Evolutionary conservation across 441 rosid species (phyloP), one percentile per base, ranked within the genome.

Genomic region (Mallotus repandus): DNA sequence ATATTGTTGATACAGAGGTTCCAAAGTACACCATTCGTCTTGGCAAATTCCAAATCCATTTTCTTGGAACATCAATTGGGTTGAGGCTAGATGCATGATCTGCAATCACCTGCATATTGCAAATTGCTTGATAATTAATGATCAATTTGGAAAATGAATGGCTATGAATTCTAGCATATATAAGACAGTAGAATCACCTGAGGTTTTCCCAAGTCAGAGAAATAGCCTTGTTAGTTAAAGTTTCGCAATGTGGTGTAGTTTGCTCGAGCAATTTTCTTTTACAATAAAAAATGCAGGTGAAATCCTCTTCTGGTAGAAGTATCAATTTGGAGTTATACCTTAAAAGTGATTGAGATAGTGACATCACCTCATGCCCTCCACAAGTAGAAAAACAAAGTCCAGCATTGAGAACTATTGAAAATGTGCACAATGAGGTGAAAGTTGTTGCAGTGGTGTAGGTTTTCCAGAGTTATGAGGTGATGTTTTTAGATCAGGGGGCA

Each of bases 1-100:
- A 94, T 81, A 96, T 96, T 73, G 98, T 72, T 74, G 98, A 81
- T 16, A 92, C 94, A 58, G 99, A 92, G 22, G 98, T 92, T 64
- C 98, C 98, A 69, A 96, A 96, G 88, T 89, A 96, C 43, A 94
- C 99, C 22, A 85, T 83, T 74, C 94, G 81, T 80, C 97, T 84
- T 13, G 93, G 89, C 76, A 96, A 84, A 70, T 89, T 86, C 98
- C 98, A 96, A 71, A 96, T 76, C 89, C 84, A 89, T 65, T 80
- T 77, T 82, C 98, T 89, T 74, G 96, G 97, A 77, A 96, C 95
- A 66, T 82, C 83, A 50, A 94, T 84, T 54, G 99, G 99, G 38
- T 83, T 81, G 77, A 88, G 71, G 83, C 99, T 96, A 3, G 98
- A 86, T 22, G 79, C 88, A 73, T 96, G 96, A 79, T 94, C 98